Conservation (phyloP, 1,284 basidiomycete genomes). For the Kwoniella shivajii region DNA sequence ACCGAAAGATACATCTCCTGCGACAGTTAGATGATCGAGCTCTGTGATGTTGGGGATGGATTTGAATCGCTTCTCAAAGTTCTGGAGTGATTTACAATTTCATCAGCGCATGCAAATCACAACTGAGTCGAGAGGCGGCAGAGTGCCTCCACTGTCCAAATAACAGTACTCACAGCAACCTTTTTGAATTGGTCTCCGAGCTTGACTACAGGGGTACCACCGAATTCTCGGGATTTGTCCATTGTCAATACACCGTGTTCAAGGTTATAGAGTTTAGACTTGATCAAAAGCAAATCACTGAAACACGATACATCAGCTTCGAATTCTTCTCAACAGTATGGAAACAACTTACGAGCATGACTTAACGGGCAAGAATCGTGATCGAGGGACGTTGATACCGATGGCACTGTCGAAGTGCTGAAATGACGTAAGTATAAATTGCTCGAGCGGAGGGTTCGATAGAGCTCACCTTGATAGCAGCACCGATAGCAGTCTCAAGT, state of each 20-base stretch:
- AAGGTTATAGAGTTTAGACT: conserved; percentile 93
- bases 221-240: conserved; percentile 87
- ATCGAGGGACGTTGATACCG: conserved; percentile 96
- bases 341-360: conserved; percentile 65
- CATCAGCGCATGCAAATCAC: background rate
- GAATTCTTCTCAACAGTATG: conserved; percentile 79
- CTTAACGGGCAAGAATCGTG: conserved; percentile 89
- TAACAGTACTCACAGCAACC: conserved; percentile 73
- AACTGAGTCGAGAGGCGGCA: background rate
- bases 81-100: conserved; percentile 42
- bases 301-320: conserved; percentile 55
- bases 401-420: conserved; percentile 66
- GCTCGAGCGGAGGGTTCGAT: too few species aligned
- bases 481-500: conserved; percentile 97
- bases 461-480: conserved; percentile 76
- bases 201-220: conserved; percentile 94
- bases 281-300: conserved; percentile 90
- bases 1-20: conserved; percentile 95
- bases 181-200: conserved; percentile 76
- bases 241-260: conserved; percentile 93
- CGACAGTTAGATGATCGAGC: conserved; percentile 94
- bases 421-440: background rate
- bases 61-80: conserved; percentile 90
- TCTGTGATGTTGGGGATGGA: conserved; percentile 92
- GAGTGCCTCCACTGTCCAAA: too few species aligned